Evolutionary conservation across 2,329 filamentous ascomycete species (phyloP).

Genomic region (Diaporthe citrichinensis): DNA sequence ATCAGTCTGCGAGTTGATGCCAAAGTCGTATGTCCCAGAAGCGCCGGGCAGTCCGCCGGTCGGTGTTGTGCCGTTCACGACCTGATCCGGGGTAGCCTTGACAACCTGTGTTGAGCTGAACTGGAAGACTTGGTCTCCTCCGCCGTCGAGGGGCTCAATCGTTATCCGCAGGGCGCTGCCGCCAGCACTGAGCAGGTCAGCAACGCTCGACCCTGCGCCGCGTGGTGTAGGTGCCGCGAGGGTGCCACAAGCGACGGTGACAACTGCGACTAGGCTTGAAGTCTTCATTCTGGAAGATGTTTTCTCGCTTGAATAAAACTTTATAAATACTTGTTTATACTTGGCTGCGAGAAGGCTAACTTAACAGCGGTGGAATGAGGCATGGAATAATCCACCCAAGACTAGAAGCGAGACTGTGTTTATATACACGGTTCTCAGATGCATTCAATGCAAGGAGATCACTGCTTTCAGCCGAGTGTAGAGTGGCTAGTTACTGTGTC

Average conservation of each 20-base stretch:
- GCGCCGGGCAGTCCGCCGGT: constrained; percentile 55
- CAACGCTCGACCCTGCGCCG: neutral
- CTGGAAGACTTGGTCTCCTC: constrained; percentile 38
- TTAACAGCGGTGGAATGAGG: too few relatives aligned
- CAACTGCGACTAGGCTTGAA: neutral
- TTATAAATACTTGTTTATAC: neutral
- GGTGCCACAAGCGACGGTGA: neutral
- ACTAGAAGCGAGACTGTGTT: neutral
- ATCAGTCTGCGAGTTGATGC: constrained; percentile 57
- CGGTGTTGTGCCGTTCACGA: constrained; percentile 56
- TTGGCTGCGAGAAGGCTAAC: too few relatives aligned
- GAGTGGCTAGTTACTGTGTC: neutral
- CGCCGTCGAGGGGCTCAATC: neutral
- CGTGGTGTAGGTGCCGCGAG: constrained; percentile 5
- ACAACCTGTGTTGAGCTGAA: constrained; percentile 64
- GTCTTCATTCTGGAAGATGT: neutral
- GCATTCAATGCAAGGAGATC: neutral
- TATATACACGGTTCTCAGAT: neutral
- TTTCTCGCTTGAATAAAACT: neutral
- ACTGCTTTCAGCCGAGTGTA: neutral
- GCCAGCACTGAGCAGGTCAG: neutral
- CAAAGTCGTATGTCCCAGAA: constrained; percentile 62
- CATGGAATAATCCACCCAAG: neutral
- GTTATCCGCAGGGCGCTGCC: neutral
- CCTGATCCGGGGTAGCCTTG: constrained; percentile 61